Conservation (phyloP, 441 rosid genomes). For the Populus trichocarpa region DNA sequence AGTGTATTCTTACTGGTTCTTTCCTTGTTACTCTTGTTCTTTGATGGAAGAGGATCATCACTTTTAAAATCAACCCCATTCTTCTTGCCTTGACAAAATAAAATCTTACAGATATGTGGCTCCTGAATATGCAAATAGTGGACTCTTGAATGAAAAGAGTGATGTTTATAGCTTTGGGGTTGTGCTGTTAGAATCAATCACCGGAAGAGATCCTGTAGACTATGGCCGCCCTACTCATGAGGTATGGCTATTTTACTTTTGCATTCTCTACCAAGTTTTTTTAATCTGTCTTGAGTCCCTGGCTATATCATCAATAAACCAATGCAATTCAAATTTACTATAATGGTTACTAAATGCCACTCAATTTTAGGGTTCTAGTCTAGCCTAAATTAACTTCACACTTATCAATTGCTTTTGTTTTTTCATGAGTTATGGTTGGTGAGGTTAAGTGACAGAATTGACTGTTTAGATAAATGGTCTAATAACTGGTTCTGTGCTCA, state of each 20-base stretch:
- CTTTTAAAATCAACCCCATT: conserved; percentile 10
- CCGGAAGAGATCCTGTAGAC: conserved; percentile 97
- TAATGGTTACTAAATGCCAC: not conserved
- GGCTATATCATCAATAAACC: not conserved
- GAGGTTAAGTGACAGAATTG: not conserved
- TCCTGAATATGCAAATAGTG: conserved; percentile 94
- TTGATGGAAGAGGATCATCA: conserved; percentile 2
- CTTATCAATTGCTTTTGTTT: not conserved
- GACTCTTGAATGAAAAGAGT: conserved; percentile 93
- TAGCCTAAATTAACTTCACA: not conserved
- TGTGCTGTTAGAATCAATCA: conserved; percentile 77
- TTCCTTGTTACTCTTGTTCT: not conserved
- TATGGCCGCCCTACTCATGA: conserved; percentile 79
- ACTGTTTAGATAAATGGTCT: no score
- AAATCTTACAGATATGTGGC: conserved; percentile 70
- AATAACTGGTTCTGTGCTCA: no score
- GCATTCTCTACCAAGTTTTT: not conserved
- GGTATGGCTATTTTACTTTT: conserved; percentile 30
- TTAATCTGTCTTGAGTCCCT: not conserved
- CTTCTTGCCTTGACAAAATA: conserved; percentile 9
- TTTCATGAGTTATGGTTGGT: not conserved
- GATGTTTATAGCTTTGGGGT: conserved; percentile 98
- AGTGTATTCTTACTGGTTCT: not conserved
- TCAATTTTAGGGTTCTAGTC: not conserved
- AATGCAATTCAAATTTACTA: not conserved